Conservation (phyloP, 2,329 filamentous ascomycete genomes). For the Neofusicoccum parvum region DNA sequence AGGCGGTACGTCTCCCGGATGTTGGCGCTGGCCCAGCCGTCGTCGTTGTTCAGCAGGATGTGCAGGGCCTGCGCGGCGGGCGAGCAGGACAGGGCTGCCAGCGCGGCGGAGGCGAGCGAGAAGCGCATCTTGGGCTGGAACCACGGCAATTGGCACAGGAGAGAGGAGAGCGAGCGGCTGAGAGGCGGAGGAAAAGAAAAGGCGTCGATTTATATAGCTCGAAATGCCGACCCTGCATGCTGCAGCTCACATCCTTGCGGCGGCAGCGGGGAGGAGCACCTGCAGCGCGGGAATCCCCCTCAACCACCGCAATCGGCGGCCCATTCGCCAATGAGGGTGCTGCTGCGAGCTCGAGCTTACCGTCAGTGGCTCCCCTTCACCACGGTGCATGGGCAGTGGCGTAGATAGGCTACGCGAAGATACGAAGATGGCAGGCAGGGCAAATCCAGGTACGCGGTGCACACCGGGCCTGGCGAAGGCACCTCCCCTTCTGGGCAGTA, state of each 20-base stretch:
- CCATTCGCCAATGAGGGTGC: too few relatives aligned
- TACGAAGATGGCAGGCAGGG: background rate
- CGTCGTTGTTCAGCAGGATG: slow-evolving; percentile 44
- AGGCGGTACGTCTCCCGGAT: slow-evolving; percentile 37
- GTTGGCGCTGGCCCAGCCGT: slow-evolving; percentile 41
- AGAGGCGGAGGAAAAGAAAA: too few relatives aligned
- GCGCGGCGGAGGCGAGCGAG: background rate
- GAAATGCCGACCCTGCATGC: too few relatives aligned
- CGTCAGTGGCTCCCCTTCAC: background rate
- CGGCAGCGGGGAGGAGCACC: too few relatives aligned
- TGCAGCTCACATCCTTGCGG: too few relatives aligned
- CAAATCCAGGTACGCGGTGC: background rate
- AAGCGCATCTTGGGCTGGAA: background rate
- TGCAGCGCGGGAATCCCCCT: too few relatives aligned
- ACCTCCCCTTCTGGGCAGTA: background rate
- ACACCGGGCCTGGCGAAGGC: background rate
- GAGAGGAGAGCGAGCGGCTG: background rate
- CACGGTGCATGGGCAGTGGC: background rate
- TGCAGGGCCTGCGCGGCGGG: slow-evolving; percentile 30
- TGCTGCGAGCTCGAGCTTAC: background rate
- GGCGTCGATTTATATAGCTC: too few relatives aligned
- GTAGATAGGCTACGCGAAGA: slow-evolving; percentile 1
- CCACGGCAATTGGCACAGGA: background rate
- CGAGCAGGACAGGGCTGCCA: slow-evolving; percentile 27
- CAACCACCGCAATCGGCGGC: too few relatives aligned